Evolutionary conservation across 768 basidiomycete genomes (phyloP).

Genomic region (Lentinula aciculospora): DNA sequence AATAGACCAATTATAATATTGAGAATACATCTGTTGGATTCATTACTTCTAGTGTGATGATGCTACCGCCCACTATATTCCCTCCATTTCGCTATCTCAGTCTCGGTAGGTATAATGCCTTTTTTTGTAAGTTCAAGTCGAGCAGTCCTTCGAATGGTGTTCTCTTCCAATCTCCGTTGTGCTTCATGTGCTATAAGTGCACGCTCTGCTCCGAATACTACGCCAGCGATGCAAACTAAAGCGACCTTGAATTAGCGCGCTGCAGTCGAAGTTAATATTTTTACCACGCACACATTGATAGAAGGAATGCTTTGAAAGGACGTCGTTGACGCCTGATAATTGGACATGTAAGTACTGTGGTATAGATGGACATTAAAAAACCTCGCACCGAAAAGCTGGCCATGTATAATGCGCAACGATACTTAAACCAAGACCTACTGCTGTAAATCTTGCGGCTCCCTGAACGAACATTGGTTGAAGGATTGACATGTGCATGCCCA

Average conservation of each 20-base stretch:
- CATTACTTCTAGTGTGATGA: neutral
- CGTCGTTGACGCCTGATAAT: slow-evolving; percentile 67
- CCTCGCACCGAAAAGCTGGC: slow-evolving; percentile 61
- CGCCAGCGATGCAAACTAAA: slow-evolving; percentile 56
- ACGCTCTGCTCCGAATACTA: slow-evolving; percentile 71
- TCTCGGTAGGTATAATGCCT: slow-evolving; percentile 77
- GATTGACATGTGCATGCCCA: slow-evolving; percentile 1
- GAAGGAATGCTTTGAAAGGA: slow-evolving; percentile 75
- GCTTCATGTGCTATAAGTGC: slow-evolving; percentile 71
- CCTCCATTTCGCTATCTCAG: slow-evolving; percentile 80
- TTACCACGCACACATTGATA: slow-evolving; percentile 55
- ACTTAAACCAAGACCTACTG: slow-evolving; percentile 53
- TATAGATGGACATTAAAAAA: neutral
- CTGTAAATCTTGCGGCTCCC: slow-evolving; percentile 50
- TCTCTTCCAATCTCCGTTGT: slow-evolving; percentile 57
- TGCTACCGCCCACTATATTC: slow-evolving; percentile 15
- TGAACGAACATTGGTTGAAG: slow-evolving; percentile 17
- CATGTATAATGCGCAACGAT: slow-evolving; percentile 64
- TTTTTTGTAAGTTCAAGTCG: slow-evolving; percentile 67
- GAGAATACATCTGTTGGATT: neutral
- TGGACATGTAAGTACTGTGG: neutral
- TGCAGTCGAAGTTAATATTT: neutral
- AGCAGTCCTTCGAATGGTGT: slow-evolving; percentile 65
- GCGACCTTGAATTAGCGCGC: neutral
- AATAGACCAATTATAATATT: slow-evolving; percentile 28